These are phyloP conservation scores for Lachnellula subtilissima DNA, from an alignment of 2,329 filamentous ascomycete species.

Conservation along the genomic window DNA sequence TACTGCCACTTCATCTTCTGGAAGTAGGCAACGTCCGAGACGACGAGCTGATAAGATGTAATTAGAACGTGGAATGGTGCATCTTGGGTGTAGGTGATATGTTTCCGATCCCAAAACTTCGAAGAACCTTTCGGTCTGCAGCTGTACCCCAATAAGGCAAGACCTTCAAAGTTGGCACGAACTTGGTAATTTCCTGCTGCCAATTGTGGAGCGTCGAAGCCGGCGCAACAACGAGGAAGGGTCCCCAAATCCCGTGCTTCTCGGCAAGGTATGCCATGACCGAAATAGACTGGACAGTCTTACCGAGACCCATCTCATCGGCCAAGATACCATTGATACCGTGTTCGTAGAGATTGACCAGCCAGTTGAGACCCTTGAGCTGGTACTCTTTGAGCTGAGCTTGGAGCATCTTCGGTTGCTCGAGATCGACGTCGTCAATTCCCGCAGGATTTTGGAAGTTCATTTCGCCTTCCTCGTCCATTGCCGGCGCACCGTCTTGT, in stretches of 20 bases:
- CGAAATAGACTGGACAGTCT: constrained; percentile 97
- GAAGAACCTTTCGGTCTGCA: constrained; percentile 87
- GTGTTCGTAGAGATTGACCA: constrained; percentile 98
- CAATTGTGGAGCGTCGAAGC: constrained; percentile 97
- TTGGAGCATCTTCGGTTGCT: constrained; percentile 89
- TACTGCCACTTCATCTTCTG: constrained; percentile 99
- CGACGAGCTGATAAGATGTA: constrained; percentile 95
- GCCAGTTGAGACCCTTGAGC: constrained; percentile 97
- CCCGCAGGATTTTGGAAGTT: constrained; percentile 99
- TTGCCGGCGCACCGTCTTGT: constrained; percentile 56
- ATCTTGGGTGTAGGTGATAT: constrained; percentile 89
- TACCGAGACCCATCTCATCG: constrained; percentile 99
- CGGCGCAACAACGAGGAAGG: constrained; percentile 92
- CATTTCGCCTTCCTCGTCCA: constrained; percentile 93
- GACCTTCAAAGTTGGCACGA: constrained; percentile 91
- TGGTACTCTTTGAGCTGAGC: constrained; percentile 98
- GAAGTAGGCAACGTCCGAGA: constrained; percentile 94
- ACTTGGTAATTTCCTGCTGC: constrained; percentile 96
- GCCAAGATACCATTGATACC: constrained; percentile 99
- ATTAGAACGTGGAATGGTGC: constrained; percentile 94
- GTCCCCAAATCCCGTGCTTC: constrained; percentile 96
- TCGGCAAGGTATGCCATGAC: constrained; percentile 99
- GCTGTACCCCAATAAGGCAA: constrained; percentile 97
- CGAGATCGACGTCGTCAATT: constrained; percentile 87
- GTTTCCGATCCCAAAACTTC: constrained; percentile 98